phyloP scores from a whole-genome alignment of 2,329 filamentous ascomycete genomes.

The Talaromyces sp. region DNA sequence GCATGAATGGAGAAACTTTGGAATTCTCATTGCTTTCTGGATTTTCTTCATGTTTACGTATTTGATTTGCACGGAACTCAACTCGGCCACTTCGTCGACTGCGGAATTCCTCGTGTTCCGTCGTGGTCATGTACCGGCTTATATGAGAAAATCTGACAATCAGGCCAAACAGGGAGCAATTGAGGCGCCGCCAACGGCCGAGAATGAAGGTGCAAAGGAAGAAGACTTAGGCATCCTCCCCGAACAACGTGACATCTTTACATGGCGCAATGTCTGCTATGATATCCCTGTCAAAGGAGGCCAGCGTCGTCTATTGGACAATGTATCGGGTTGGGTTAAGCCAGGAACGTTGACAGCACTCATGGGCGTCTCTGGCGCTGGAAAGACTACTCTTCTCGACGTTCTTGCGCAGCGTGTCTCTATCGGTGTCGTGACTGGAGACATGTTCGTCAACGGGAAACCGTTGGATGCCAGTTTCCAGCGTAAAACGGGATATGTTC shows the following conservation, averaged over 20 bases:
- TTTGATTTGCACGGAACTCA: slow-evolving; percentile 44
- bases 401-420: slow-evolving; percentile 78
- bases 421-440: slow-evolving; percentile 81
- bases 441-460: slow-evolving; percentile 74
- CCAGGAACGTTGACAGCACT: slow-evolving; percentile 83
- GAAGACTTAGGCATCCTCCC: slow-evolving; percentile 41
- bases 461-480: slow-evolving; percentile 56
- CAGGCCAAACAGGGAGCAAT: slow-evolving; percentile 18
- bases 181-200: slow-evolving; percentile 18
- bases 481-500: slow-evolving; percentile 52
- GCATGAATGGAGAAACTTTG: slow-evolving; percentile 67
- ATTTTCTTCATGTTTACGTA: slow-evolving; percentile 60
- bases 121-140: slow-evolving; percentile 45
- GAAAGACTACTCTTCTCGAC: slow-evolving; percentile 85
- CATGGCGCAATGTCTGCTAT: slow-evolving; percentile 80
- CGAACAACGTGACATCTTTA: slow-evolving; percentile 70
- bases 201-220: slow-evolving; percentile 15
- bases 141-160: slow-evolving; percentile 21
- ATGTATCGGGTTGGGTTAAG: slow-evolving; percentile 90
- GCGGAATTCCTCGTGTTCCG: slow-evolving; percentile 72
- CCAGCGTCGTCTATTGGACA: slow-evolving; percentile 69
- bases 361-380: slow-evolving; percentile 86
- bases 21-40: slow-evolving; percentile 63
- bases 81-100: slow-evolving; percentile 66
- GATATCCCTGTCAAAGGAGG: slow-evolving; percentile 74